Base-by-base conservation (phyloP, 306 rosid genomes). In the Delonix regia region DNA sequence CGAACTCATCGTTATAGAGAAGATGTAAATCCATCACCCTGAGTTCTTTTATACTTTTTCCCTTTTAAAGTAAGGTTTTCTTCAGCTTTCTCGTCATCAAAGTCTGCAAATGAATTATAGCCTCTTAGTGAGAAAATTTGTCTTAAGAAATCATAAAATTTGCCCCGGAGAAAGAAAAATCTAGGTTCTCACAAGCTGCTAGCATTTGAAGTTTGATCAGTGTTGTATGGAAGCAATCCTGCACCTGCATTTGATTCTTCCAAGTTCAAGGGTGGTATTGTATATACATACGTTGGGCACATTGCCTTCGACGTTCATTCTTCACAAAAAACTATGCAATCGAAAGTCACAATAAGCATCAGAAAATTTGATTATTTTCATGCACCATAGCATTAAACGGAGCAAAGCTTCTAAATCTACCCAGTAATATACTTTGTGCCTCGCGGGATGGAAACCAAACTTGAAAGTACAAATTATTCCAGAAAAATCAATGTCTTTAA, bases 111-210 rank as follows among this genome's bases (percentile, higher is more conserved):
- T 2, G 27, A 53, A 53, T 53, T 4, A 3, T 21, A 51, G 57
- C 38, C 21, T 60, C 6, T 15, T 27, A 5, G 12, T 15, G 14
- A 7, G 45, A 3, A 7, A 62, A 33, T 0, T 16, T 33, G 45
- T 18, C 27, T 34, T 18, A 3, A 62, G 9, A 33, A 18, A 62
- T 19, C 6, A 33, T 34, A 9, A 16, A 10, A 33, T 2, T 61
- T 61, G 42, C 10, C 12, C 44, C 6, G 8, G 60, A n/a, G 12
- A 28, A 61, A 61, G 22, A 3, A 30, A 61, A 30, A 28, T 14
- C 4, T 13, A 86, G 86, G 97, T 94, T 90, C 83, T 92, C 97
- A 24, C 87, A 90, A 38, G 90, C 85, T 55, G 90, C 91, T 75
- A 92, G 92, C 89, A 83, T 71, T 63, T 87, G 83, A 49, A 94